These are phyloP conservation scores for Geum urbanum DNA, from an alignment of 306 rosid genomes.

Conservation along the genomic window DNA sequence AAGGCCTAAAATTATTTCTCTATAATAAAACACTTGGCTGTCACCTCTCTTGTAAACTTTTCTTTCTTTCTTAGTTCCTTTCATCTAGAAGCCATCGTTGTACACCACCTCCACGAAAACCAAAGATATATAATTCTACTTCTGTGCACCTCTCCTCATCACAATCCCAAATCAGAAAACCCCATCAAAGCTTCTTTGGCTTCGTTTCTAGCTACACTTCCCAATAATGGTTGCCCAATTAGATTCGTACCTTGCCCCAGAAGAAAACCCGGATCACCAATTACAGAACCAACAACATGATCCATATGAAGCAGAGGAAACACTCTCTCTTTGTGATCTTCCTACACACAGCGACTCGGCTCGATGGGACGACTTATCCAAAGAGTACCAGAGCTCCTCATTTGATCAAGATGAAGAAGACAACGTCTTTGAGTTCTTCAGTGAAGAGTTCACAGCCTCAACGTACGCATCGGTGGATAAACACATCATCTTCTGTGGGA, in stretches of 20 bases:
- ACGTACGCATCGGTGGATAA: conserved; percentile 23
- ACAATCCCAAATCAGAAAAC: neutral
- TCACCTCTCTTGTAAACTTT: neutral
- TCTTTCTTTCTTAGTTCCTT: neutral
- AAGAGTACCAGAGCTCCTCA: conserved; percentile 27
- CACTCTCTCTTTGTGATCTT: conserved; percentile 72
- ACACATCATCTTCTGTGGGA: conserved; percentile 75
- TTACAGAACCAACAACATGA: conserved; percentile 23
- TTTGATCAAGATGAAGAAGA: conserved; percentile 30
- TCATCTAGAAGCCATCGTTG: conserved; percentile 55
- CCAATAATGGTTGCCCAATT: conserved; percentile 33
- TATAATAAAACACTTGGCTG: neutral
- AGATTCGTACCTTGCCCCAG: neutral
- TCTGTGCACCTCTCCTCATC: neutral
- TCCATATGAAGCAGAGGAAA: conserved; percentile 51
- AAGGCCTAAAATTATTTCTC: too few species aligned
- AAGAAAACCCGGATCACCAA: conserved; percentile 1
- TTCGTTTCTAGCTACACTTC: neutral
- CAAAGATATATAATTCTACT: conserved; percentile 13
- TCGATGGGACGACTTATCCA: conserved; percentile 39
- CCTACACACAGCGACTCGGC: conserved; percentile 45
- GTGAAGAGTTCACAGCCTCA: conserved; percentile 51
- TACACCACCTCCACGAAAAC: conserved; percentile 11
- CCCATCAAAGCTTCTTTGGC: conserved; percentile 7
- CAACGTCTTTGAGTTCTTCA: conserved; percentile 67